phyloP scores from a whole-genome alignment of 2,329 filamentous ascomycete genomes.

The Ceratocystis cacaofunesta region DNA sequence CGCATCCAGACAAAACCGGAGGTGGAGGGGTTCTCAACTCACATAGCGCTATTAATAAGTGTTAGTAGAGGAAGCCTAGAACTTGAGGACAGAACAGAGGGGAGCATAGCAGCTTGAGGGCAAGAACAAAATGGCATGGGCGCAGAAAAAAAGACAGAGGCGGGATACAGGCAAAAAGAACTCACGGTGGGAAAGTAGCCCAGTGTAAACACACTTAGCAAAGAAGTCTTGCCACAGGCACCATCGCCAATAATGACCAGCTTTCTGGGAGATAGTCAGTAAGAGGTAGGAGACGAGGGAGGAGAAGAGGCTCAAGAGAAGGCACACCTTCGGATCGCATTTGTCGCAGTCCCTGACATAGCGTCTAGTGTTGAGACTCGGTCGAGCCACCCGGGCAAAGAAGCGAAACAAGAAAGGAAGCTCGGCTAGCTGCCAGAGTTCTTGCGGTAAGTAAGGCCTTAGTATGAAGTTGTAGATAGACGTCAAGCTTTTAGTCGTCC shows the following conservation, averaged over 20 bases:
- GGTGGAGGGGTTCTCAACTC: conserved; percentile 23
- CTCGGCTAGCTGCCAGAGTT: neutral
- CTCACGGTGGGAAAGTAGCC: conserved; percentile 95
- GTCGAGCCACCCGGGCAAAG: neutral
- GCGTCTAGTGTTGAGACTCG: neutral
- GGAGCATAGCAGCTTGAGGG: conserved; percentile 6
- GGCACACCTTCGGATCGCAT: conserved; percentile 15
- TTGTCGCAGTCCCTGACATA: conserved; percentile 15
- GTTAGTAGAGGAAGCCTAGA: conserved; percentile 2
- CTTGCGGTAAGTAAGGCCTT: no score
- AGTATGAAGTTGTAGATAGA: no score
- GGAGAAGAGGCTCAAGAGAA: neutral
- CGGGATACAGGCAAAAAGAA: conserved; percentile 20
- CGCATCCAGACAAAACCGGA: neutral
- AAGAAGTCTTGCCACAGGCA: conserved; percentile 94
- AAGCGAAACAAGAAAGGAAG: neutral
- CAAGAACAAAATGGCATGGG: conserved; percentile 20
- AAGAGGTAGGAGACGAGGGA: neutral
- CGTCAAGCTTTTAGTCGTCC: no score
- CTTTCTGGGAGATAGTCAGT: conserved; percentile 47
- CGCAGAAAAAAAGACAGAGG: conserved; percentile 4
- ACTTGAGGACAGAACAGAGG: no score
- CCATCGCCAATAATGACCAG: conserved; percentile 94
- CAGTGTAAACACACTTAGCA: conserved; percentile 92
- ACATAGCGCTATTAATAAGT: conserved; percentile 39